Conservation (phyloP, 2,329 filamentous ascomycete species). For the Penicillium capsulatum region DNA sequence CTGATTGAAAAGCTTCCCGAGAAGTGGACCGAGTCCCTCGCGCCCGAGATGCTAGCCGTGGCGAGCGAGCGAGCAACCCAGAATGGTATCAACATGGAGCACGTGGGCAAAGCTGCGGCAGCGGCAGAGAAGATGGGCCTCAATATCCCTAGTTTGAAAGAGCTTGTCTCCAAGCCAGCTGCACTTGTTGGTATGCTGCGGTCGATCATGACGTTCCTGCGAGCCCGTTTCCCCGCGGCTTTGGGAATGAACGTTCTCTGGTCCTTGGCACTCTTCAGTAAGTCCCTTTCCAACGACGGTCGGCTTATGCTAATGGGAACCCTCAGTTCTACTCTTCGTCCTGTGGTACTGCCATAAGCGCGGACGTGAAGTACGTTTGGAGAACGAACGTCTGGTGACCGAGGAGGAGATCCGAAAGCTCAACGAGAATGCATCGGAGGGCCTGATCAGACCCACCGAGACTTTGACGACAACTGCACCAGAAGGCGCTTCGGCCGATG, state of each 20-base stretch:
- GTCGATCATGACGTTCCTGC: conserved; percentile 85
- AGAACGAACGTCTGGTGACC: conserved; percentile 52
- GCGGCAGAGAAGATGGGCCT: conserved; percentile 64
- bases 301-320: neutral
- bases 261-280: conserved; percentile 82
- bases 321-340: conserved; percentile 78
- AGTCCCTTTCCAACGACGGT: neutral
- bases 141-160: conserved; percentile 67
- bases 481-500: conserved; percentile 37
- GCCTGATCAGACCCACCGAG: conserved; percentile 32
- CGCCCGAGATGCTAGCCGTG: conserved; percentile 75
- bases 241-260: conserved; percentile 88
- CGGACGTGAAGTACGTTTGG: conserved; percentile 76
- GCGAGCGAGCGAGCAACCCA: conserved; percentile 62
- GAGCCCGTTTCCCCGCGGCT: conserved; percentile 82
- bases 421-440: conserved; percentile 34
- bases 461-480: conserved; percentile 41
- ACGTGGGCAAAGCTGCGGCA: conserved; percentile 49
- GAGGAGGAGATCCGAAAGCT: conserved; percentile 43
- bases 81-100: conserved; percentile 59
- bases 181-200: conserved; percentile 77
- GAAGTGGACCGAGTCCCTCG: conserved; percentile 71
- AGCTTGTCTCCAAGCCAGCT: conserved; percentile 80
- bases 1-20: conserved; percentile 78
- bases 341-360: conserved; percentile 99